Evolutionary conservation across 768 basidiomycete species (phyloP), one percentile per base, ranked within the genome.

Genomic region (Hemileccinum impolitum): DNA sequence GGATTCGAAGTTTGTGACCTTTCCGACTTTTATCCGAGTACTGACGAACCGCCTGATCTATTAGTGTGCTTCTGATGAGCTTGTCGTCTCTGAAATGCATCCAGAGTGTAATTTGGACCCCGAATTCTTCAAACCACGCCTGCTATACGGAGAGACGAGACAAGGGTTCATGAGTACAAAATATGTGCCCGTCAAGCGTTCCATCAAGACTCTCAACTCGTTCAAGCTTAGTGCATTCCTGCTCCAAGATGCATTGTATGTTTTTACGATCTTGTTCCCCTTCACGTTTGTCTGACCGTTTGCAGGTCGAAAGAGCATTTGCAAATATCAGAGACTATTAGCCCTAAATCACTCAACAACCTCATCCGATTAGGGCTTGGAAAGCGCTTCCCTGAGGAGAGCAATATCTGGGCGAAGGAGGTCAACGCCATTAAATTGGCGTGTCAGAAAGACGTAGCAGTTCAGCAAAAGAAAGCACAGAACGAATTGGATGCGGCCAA

Each of bases 1-100:
- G 80, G 79, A 7, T 81, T 81, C 52, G 64, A 61, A 48, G 81
- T 77, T 50, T 18, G 66, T 52, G 18, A 2, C 11, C 15, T 35
- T 9, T 1, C 6, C 13, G 15, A 17, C 31, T 1, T 30, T 18
- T 15, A 32, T 39, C 1, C 6, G 7, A 11, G 17, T 6, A 23
- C 28, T 3, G 6, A 31, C 6, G 6, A 3, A 34, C 14, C 31
- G 15, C 11, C 26, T 6, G 6, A 21, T 18, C 12, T 35, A 11
- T 18, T 23, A 59, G 63, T 53, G 55, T 23, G 23, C 43, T 14
- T 57, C 55, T 19, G 65, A 65, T 44, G 47, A 59, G 14, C 55
- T 61, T 12, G 15, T 47, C 12, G 39, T 53, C 21, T 17, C 36
- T 4, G 53, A 59, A n/a, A 35, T 57, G 14, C 65, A 57, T 36